phyloP scores from a whole-genome alignment of 495 filamentous ascomycete species.

The Penicillium herquei region DNA sequence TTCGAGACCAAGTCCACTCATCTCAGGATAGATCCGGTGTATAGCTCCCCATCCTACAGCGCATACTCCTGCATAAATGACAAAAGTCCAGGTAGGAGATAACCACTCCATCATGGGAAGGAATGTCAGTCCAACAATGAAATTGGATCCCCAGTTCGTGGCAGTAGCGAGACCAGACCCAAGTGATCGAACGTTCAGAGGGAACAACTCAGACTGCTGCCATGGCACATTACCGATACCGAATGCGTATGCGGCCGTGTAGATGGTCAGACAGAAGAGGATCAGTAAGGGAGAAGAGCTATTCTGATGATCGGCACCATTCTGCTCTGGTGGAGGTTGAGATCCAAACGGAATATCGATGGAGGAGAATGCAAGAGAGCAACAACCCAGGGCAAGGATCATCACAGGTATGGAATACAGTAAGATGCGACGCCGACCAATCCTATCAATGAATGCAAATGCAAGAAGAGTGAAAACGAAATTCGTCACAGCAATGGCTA shows the following conservation, averaged over 20 bases:
- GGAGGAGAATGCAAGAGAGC: slow-evolving; percentile 64
- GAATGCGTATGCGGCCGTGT: slow-evolving; percentile 79
- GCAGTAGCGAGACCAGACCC: slow-evolving; percentile 82
- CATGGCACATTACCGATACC: slow-evolving; percentile 92
- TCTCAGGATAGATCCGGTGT: slow-evolving; percentile 80
- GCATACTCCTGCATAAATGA: slow-evolving; percentile 71
- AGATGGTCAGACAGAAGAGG: slow-evolving; percentile 70
- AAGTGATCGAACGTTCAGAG: slow-evolving; percentile 74
- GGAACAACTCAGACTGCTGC: slow-evolving; percentile 91
- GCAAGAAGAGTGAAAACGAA: slow-evolving; percentile 77
- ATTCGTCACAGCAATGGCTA: slow-evolving; percentile 81
- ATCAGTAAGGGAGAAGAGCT: slow-evolving; percentile 49
- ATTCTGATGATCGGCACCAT: slow-evolving; percentile 5
- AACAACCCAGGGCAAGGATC: slow-evolving; percentile 65
- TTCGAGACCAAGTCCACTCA: slow-evolving; percentile 76
- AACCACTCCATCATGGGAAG: slow-evolving; percentile 79
- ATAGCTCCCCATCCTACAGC: slow-evolving; percentile 61
- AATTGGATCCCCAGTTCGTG: slow-evolving; percentile 88
- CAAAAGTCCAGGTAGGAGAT: slow-evolving; percentile 75
- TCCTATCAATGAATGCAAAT: slow-evolving; percentile 72
- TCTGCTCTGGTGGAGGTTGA: slow-evolving; percentile 11
- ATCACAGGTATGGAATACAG: slow-evolving; percentile 85
- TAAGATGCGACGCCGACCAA: slow-evolving; percentile 78
- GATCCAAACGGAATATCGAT: slow-evolving; percentile 36
- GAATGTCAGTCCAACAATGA: slow-evolving; percentile 84